Evolutionary conservation across 2,329 filamentous ascomycete genomes (phyloP), one percentile per base, ranked within the genome.

Genomic region (Aspergillus intermedius): DNA sequence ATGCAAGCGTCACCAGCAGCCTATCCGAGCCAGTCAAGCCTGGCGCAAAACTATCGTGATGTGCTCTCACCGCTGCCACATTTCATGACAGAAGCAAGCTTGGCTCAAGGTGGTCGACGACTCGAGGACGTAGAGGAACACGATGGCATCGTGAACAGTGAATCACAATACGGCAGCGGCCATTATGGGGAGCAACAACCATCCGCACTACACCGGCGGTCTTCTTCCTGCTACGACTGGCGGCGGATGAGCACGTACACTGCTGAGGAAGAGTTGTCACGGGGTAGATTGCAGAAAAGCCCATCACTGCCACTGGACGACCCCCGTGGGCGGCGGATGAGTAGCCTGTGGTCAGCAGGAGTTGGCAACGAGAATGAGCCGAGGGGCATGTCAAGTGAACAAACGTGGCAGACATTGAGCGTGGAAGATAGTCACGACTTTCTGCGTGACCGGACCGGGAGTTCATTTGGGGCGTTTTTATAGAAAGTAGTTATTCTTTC

Each of bases 1-100:
- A 48, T 54, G 46, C 42, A 55, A 43, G 60, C 35, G 41, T 54
- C 43, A 47, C 55, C 56, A 44, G 50, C 40, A 25, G 57, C 62
- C 30, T 58, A 57, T 9, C 59, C 59, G 34, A 69, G 65, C 39
- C 66, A 68, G 49, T 52, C 65, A 21, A 68, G 64, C 46, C 50
- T 68, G n/a, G 67, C 66, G 8, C 65, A 67, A 42, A 61, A 68
- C 43, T 69, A 70, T 49, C 65, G 65, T 1, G 62, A 64, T 8
- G 60, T 63, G 13, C 65, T 69, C 45, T 59, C 65, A 8, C 65
- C 66, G 2, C 57, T 70, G 9, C 67, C 67, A 7, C 63, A 61
- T 15, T 67, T 66, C 50, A 66, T 62, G 59, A 69, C 66, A 40
- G 64, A 69, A 34, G 53, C 57, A 15, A 69, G 65, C 47, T 45